Evolutionary conservation across 208 protist species (phyloP), one percentile per base, ranked within the genome.

Genomic region (Herpetomonas tarakana): DNA sequence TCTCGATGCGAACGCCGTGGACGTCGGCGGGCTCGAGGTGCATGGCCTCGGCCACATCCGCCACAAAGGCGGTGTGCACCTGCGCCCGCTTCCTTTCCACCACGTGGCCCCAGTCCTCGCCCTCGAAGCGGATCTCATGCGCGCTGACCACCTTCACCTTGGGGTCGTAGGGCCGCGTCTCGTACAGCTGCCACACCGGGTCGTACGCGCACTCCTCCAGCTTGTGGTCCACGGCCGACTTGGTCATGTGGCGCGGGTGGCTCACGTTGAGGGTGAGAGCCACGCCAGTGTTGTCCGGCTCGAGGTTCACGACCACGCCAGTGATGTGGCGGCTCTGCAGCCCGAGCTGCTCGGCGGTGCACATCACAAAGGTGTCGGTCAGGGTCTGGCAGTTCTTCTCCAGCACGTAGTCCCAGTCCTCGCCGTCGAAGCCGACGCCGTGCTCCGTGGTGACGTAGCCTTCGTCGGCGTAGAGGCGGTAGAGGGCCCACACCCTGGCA

Each of bases 381-480:
- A 49, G 19, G 16, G 44, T 22, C 44, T 29, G 65, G 21, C 31
- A 38, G 22, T 19, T 26, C 58, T 18, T 60, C 45, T 72, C 39
- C 59, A 89, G 25, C 26, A 88, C 79, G 54, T 82, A 71, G 4
- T 45, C 62, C 82, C 86, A 92, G 68, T 77, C 76, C 25, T 86
- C 82, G 55, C 86, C 86, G 25, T 80, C 69, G 52, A 84, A 84
- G 46, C 57, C 72, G 19, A 66, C 53, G 26, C 69, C 52, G 68
- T 80, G 68, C 21, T 12, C 21, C 16, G 71, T 77, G 39, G 66
- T 14, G 50, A 49, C 19, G 39, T 54, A 64, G 25, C 45, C 52
- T 9, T 69, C 57, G 12, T 65, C 52, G 2, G 47, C 9, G 45
- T 31, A 57, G 29, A 61, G 35, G 53, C 56, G 49, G 58, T 79